Evolutionary conservation across 208 protist genomes (phyloP).

Genomic region (Trypanosoma congolense): DNA sequence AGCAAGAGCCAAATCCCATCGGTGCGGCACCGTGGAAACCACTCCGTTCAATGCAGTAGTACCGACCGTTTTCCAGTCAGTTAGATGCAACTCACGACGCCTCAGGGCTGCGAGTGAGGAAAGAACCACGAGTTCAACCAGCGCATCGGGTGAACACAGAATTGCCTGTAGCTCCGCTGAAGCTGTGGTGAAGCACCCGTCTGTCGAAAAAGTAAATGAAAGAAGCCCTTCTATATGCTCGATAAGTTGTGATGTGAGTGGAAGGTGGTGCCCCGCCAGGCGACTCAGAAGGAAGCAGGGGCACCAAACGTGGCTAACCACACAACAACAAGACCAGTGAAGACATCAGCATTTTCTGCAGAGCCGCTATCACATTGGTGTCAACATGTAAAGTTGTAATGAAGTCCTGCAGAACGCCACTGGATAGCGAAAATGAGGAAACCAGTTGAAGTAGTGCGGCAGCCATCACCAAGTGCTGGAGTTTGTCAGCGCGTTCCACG

Average conservation of each 20-base stretch:
- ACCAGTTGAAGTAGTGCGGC: background rate
- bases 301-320: conserved; percentile 4
- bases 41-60: conserved; percentile 15
- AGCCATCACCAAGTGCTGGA: background rate
- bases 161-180: background rate
- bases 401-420: background rate
- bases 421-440: background rate
- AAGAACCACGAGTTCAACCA: conserved; percentile 13
- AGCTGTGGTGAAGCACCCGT: background rate
- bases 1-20: conserved; percentile 20
- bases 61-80: background rate
- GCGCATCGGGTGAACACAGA: background rate
- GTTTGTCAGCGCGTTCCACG: background rate
- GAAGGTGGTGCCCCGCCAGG: background rate
- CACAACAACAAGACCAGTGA: conserved; percentile 5
- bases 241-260: conserved; percentile 3
- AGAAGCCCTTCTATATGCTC: background rate
- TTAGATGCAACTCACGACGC: background rate
- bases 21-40: conserved; percentile 9
- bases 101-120: background rate
- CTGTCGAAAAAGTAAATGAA: background rate
- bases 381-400: background rate
- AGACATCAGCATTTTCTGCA: conserved; percentile 1
- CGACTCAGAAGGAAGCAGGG: background rate
- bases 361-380: background rate